Evolutionary conservation across 192 early-diverging fungal species (phyloP).

Genomic region (Spizellomyces sp.): DNA sequence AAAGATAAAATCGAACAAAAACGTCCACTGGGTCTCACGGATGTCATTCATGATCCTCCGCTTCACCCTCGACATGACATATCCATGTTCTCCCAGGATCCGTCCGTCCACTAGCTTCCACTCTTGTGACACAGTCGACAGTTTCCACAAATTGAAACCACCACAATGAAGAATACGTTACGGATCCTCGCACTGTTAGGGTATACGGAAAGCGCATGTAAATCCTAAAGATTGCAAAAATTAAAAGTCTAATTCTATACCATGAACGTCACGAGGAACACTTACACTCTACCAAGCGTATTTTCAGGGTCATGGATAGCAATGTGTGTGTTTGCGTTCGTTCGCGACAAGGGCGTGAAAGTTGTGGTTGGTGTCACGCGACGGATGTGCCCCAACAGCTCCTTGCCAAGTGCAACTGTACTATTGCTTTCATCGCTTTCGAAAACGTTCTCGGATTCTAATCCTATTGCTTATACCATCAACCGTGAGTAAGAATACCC

Average conservation of each 20-base stretch:
- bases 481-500: background rate
- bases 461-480: background rate
- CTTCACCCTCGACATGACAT: no score
- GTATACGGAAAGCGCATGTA: constrained; percentile 12
- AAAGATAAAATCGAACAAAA: no score
- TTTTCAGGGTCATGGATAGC: constrained; percentile 19
- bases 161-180: constrained; percentile 7
- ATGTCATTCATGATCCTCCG: no score
- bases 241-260: background rate
- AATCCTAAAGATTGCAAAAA: constrained; percentile 3
- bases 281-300: constrained; percentile 24
- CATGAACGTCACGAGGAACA: background rate
- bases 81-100: no score
- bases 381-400: constrained; percentile 16
- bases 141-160: constrained; percentile 1
- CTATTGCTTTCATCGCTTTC: background rate
- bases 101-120: no score
- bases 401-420: background rate
- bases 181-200: constrained; percentile 10
- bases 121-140: constrained; percentile 2
- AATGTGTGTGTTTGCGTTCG: constrained; percentile 5
- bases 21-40: no score
- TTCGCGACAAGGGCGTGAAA: constrained; percentile 6
- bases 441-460: background rate
- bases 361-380: constrained; percentile 9